Base-by-base conservation (phyloP, 2,329 filamentous ascomycete genomes). In the Xylaria hypoxylon region DNA sequence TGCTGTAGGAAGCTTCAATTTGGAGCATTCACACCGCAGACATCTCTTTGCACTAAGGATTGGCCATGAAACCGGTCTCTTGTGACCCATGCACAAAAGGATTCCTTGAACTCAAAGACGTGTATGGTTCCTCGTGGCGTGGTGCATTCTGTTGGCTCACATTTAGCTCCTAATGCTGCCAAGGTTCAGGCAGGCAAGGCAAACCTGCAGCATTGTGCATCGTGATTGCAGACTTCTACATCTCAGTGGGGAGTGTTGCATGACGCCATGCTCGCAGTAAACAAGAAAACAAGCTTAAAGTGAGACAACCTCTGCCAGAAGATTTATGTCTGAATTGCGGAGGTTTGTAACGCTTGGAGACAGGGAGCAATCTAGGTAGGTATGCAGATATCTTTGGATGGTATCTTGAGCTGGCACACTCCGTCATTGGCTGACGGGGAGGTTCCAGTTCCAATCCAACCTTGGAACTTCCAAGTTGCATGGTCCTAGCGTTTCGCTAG, bases 91-190 rank as follows among this genome's bases (percentile, higher is more conserved):
- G 8, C 22, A 19, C 3, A 26, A 22, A 24, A 17, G n/a, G 47
- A 45, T 22, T n/a, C 22, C 15, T 22, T 6, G 6, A 51, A 15
- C 3, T 24, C n/a, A 22, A 47, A 38, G 28, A 33, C 4, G 7
- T 19, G n/a, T 33, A 13, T 8, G 33, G 3, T 31, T 26, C 22
- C 28, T 19, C 10, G 11, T 33, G 10, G 28, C 10, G 26, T 11
- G 26, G 4, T 47, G 15, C 10, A n/a, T 50, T 53, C 47, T 66
- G 31, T 24, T 31, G 13, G 22, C 19, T 42, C 38, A 31, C 35
- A 47, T 33, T 50, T 13, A 62, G 63, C 52, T n/a, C 26, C 28
- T 17, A 19, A n/a, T 22, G 24, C 26, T 50, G 7, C 26, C 26
- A 59, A 40, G 53, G 13, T 33, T 28, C 35, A 47, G 10, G 15